Percentiles rank a stretch among this genome's conserved stretches.
Conservation (phyloP, 257 asterid genomes). For the Sherardia arvensis region DNA sequence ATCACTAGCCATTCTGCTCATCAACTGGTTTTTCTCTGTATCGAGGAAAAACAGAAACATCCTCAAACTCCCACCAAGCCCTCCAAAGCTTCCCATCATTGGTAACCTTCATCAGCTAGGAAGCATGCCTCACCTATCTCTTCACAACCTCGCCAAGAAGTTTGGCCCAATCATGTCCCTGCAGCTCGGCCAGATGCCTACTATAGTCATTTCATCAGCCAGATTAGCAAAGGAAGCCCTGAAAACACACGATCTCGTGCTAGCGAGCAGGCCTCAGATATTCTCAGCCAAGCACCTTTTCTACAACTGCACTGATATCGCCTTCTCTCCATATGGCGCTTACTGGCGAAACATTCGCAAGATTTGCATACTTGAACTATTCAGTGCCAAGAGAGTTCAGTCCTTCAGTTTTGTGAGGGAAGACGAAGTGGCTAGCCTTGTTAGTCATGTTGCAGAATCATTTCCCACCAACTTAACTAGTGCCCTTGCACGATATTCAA, state of each 20-base stretch:
- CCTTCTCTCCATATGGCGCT: slow-evolving; percentile 39
- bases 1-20: slow-evolving; percentile 1
- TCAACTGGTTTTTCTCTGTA: neutral
- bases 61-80: slow-evolving; percentile 35
- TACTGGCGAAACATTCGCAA: slow-evolving; percentile 43
- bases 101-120: slow-evolving; percentile 59
- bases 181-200: slow-evolving; percentile 45
- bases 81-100: slow-evolving; percentile 46
- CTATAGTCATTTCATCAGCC: slow-evolving; percentile 40
- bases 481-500: slow-evolving; percentile 33
- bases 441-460: slow-evolving; percentile 23
- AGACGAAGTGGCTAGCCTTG: slow-evolving; percentile 34
- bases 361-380: slow-evolving; percentile 31
- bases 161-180: slow-evolving; percentile 41
- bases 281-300: slow-evolving; percentile 43
- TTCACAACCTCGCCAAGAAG: slow-evolving; percentile 26
- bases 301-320: slow-evolving; percentile 42
- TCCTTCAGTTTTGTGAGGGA: slow-evolving; percentile 31
- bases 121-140: slow-evolving; percentile 39
- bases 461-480: slow-evolving; percentile 16
- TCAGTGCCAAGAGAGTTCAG: slow-evolving; percentile 38
- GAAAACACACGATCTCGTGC: slow-evolving; percentile 33
- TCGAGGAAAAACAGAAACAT: neutral
- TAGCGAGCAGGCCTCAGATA: slow-evolving; percentile 39
- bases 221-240: slow-evolving; percentile 41